phyloP scores from a whole-genome alignment of 495 filamentous ascomycete species.

The Amorphotheca resinae region DNA sequence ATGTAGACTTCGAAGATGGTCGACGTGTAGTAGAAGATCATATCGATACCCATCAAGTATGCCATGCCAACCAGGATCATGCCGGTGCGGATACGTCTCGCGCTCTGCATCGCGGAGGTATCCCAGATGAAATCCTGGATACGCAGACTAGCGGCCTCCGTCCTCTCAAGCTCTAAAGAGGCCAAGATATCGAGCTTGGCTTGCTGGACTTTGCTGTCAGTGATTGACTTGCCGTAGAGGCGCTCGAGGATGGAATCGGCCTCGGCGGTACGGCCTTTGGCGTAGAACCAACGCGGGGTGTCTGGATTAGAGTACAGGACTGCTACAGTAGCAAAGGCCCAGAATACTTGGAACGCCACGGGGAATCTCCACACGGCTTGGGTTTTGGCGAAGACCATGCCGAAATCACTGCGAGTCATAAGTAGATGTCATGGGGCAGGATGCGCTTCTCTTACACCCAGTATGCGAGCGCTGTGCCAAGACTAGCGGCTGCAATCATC shows the following conservation, averaged over 20 bases:
- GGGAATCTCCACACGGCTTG: slow-evolving; percentile 28
- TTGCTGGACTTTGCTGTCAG: slow-evolving; percentile 19
- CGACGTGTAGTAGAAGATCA: slow-evolving; percentile 1
- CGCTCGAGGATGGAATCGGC: slow-evolving; percentile 27
- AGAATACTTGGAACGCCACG: slow-evolving; percentile 26
- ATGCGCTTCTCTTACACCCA: slow-evolving; percentile 1
- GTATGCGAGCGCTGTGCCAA: slow-evolving; percentile 7
- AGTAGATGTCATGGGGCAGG: neutral
- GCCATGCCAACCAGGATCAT: neutral
- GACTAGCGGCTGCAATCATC: neutral
- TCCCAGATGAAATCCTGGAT: slow-evolving; percentile 1
- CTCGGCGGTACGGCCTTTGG: slow-evolving; percentile 27
- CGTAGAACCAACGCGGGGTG: slow-evolving; percentile 36
- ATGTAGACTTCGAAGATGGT: neutral
- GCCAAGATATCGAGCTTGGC: slow-evolving; percentile 27
- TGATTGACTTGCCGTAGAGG: slow-evolving; percentile 23
- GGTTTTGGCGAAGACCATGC: slow-evolving; percentile 18
- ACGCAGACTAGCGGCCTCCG: slow-evolving; percentile 19
- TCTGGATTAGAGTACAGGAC: slow-evolving; percentile 30
- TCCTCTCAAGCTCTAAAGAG: slow-evolving; percentile 24
- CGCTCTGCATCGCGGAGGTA: slow-evolving; percentile 5
- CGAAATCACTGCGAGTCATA: slow-evolving; percentile 14
- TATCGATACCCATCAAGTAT: slow-evolving; percentile 1
- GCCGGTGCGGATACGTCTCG: slow-evolving; percentile 8
- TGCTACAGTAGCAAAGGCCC: slow-evolving; percentile 21